Evolutionary conservation across 805 yeast species (phyloP).

Genomic region (Cyberlindnera euphorbiae): DNA sequence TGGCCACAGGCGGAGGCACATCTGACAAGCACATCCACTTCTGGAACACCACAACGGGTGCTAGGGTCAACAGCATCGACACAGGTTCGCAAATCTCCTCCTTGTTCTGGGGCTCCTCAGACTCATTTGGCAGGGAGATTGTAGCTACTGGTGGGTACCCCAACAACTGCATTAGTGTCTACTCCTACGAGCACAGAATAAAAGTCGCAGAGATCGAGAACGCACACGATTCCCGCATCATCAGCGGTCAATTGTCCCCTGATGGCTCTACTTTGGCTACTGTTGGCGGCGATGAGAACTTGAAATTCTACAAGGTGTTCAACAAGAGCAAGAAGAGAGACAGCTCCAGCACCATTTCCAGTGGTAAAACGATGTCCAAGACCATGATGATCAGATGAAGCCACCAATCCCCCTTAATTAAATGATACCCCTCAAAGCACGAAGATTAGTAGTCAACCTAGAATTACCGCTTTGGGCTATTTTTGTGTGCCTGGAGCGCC

Average conservation of each 20-base stretch:
- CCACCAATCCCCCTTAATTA: too few species aligned
- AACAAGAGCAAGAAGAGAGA: constrained; percentile 37
- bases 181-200: constrained; percentile 80
- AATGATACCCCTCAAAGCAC: too few species aligned
- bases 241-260: constrained; percentile 80
- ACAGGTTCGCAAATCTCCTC: constrained; percentile 96
- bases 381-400: too few species aligned
- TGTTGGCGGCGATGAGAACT: constrained; percentile 92
- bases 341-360: too few species aligned
- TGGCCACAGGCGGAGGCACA: constrained; percentile 98
- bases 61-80: constrained; percentile 78
- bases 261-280: constrained; percentile 90
- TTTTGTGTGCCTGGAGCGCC: too few species aligned
- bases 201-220: constrained; percentile 81
- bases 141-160: constrained; percentile 96
- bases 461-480: too few species aligned
- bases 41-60: constrained; percentile 93
- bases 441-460: too few species aligned
- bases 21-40: constrained; percentile 84
- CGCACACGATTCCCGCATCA: constrained; percentile 88
- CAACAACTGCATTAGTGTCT: constrained; percentile 73
- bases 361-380: too few species aligned
- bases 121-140: constrained; percentile 71
- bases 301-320: constrained; percentile 91
- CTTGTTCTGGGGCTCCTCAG: constrained; percentile 80